phyloP scores from a whole-genome alignment of 441 rosid genomes.

The Corymbia calophylla region DNA sequence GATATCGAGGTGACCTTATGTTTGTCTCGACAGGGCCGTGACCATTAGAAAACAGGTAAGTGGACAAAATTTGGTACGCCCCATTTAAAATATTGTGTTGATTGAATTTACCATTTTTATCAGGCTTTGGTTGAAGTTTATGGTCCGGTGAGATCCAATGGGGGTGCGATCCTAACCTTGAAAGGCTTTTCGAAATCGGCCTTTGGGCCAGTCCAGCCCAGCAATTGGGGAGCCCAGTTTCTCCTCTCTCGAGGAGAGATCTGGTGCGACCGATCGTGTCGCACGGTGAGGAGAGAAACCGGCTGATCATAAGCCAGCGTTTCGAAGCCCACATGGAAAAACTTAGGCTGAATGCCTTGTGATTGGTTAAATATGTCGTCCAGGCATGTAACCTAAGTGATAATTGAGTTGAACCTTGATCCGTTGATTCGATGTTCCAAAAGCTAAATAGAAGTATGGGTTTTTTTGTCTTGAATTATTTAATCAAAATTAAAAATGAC shows the following conservation, averaged over 20 bases:
- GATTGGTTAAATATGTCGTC: accelerated
- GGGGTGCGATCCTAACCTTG: neutral
- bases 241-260: neutral
- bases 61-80: neutral
- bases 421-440: neutral
- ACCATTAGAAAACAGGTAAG: neutral
- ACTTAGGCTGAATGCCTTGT: accelerated
- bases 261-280: neutral
- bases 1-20: neutral
- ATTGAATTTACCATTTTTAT: neutral
- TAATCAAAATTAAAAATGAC: neutral
- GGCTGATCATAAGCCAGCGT: neutral
- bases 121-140: neutral
- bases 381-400: neutral
- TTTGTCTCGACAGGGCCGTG: neutral
- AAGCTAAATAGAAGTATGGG: neutral
- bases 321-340: neutral
- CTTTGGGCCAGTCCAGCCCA: neutral
- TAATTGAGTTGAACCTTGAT: neutral
- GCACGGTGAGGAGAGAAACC: neutral
- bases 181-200: neutral
- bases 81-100: neutral
- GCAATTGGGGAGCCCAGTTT: neutral
- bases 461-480: neutral
- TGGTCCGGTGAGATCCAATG: neutral